These are phyloP conservation scores for Podaxis carcinomalis DNA, from an alignment of 768 basidiomycete species.

Conservation along the genomic window DNA sequence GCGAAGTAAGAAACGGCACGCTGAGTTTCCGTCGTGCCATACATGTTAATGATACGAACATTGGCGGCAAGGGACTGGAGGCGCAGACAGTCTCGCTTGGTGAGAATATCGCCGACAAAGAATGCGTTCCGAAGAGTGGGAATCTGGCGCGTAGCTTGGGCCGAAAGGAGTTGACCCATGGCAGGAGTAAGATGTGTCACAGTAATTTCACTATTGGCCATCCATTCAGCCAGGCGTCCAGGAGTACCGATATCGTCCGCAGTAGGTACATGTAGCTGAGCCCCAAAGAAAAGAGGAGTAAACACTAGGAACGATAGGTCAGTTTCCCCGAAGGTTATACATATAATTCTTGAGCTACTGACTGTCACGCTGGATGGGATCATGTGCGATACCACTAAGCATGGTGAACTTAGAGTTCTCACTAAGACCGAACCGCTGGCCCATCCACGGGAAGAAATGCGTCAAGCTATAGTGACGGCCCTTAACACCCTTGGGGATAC, in stretches of 20 bases:
- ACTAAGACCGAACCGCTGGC: conserved; percentile 71
- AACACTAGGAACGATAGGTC: conserved; percentile 63
- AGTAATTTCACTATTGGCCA: conserved; percentile 86
- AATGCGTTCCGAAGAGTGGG: conserved; percentile 87
- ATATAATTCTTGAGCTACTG: conserved; percentile 29
- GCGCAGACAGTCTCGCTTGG: conserved; percentile 95
- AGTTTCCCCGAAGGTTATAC: background rate
- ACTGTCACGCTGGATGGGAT: conserved; percentile 99
- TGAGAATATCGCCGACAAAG: conserved; percentile 98
- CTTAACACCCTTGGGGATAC: conserved; percentile 96
- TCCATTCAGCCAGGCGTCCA: conserved; percentile 96
- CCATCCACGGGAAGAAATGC: conserved; percentile 99
- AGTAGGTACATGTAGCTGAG: conserved; percentile 92
- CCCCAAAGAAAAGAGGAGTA: conserved; percentile 96
- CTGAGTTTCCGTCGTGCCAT: conserved; percentile 98
- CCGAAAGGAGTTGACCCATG: conserved; percentile 96
- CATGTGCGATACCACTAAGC: conserved; percentile 98
- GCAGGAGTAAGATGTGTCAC: conserved; percentile 98
- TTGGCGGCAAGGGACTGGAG: conserved; percentile 90
- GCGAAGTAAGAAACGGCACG: conserved; percentile 97
- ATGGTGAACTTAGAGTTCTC: conserved; percentile 88
- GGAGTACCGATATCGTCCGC: conserved; percentile 96
- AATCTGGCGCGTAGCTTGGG: conserved; percentile 76
- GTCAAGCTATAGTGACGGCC: conserved; percentile 95
- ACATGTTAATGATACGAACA: conserved; percentile 98